Base-by-base conservation (phyloP, 345 rosid genomes). In the Garcia nutans region DNA sequence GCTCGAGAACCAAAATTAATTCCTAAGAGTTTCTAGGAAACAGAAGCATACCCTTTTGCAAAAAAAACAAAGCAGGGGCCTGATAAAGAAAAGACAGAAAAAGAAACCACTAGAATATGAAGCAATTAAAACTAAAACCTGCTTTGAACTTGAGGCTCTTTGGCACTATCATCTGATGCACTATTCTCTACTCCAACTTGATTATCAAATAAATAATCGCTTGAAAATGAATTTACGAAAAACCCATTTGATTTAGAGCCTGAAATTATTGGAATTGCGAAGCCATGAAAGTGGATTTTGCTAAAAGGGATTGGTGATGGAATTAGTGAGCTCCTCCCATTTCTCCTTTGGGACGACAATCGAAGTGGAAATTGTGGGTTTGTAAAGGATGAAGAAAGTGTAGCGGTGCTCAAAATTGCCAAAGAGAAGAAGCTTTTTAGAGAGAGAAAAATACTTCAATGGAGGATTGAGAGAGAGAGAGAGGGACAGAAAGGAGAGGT, bases 141-240 rank as follows among this genome's bases (percentile, higher is more conserved):
- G 92, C 81, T 88, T 77, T 73, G 83, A 73, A 84, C 85, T 75
- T 76, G 78, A 28, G 83, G 83, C 33, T 47, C 73, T 10, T 66
- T 74, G 59, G 71, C 37, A 44, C 7, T 65, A 31, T 57, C 65
- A 52, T 68, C 64, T 44, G 83, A 55, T 26, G 8, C 67, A 65
- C 47, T 59, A 26, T 28, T 26, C 60, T 72, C 45, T 61, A 79
- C 82, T 12, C 68, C 71, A 37, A 62, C 50, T 28, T 44, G 82
- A 64, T 58, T 20, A 62, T 45, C 74, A 52, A 55, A 57, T 47
- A 82, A 62, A 62, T 63, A 74, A 56, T 78, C 79, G 28, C 67
- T 79, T 17, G 84, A 66, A 11, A 74, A 69, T 42, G 85, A 83
- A 79, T 54, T 72, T 6, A 70, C 66, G 58, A 59, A 68, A 66